These are phyloP conservation scores for Pleurozium schreberi DNA, from an alignment of 225 moss, liverwort and hornwort species.

Conservation along the genomic window DNA sequence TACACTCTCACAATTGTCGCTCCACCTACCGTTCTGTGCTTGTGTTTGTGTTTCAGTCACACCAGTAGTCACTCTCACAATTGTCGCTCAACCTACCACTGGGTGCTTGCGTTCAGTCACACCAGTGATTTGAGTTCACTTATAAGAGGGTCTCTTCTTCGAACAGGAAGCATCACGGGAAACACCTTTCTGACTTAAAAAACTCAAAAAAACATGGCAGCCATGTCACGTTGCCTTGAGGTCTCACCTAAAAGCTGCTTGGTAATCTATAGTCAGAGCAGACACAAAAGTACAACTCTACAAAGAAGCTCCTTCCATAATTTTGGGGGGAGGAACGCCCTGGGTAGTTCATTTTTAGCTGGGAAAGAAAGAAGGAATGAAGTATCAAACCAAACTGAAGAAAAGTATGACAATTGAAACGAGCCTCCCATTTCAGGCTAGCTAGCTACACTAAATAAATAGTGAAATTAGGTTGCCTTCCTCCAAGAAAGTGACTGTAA, in stretches of 20 bases:
- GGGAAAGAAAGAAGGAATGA: neutral
- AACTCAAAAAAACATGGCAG: neutral
- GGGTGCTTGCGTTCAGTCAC: neutral
- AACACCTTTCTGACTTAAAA: neutral
- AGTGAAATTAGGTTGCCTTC: too few relatives aligned
- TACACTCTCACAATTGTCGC: neutral
- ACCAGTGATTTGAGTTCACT: neutral
- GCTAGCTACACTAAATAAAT: too few relatives aligned
- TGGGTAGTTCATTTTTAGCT: neutral
- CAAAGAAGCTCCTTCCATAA: neutral
- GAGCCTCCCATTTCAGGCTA: neutral
- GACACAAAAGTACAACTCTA: neutral
- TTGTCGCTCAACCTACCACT: neutral
- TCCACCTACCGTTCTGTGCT: neutral
- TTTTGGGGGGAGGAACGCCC: neutral
- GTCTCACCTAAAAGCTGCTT: neutral
- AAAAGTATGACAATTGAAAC: neutral
- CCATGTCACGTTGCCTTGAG: neutral
- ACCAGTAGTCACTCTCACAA: neutral
- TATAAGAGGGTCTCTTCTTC: neutral
- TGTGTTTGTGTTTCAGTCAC: neutral
- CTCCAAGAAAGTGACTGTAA: too few relatives aligned
- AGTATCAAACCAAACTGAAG: neutral
- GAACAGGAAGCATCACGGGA: neutral
- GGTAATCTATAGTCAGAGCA: neutral